Evolutionary conservation across 208 protist species (phyloP).

Genomic region (Acanthamoeba healyi): DNA sequence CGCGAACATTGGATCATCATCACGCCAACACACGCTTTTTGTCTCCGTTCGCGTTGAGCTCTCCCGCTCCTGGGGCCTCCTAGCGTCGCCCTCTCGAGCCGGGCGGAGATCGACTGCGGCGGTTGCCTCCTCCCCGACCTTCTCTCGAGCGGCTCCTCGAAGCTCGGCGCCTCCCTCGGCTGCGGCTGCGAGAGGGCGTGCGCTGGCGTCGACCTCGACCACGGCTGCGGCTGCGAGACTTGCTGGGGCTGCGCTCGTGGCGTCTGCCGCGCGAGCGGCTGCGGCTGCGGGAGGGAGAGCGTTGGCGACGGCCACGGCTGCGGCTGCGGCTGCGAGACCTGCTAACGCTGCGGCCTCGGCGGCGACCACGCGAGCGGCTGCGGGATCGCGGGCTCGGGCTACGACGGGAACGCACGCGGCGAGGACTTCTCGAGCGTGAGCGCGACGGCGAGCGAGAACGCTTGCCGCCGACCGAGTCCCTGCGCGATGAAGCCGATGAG

Average conservation of each 20-base stretch:
- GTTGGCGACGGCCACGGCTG: neutral
- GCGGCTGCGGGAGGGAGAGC: neutral
- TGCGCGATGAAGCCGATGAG: neutral
- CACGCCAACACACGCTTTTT: too few species aligned
- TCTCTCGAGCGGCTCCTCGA: neutral
- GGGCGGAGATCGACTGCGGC: too few species aligned
- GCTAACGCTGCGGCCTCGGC: neutral
- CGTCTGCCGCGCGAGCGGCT: neutral
- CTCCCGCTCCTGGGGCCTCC: too few species aligned
- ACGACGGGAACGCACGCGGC: neutral
- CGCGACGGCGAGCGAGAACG: neutral
- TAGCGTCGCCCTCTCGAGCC: too few species aligned
- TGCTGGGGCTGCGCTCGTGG: neutral
- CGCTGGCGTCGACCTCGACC: neutral
- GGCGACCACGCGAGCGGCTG: neutral
- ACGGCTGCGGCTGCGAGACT: neutral
- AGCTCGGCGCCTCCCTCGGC: neutral
- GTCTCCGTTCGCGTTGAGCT: too few species aligned
- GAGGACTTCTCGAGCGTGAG: neutral
- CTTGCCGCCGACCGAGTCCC: neutral
- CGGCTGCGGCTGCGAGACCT: neutral
- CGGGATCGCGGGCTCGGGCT: neutral
- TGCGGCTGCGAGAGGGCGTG: neutral
- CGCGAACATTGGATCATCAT: too few species aligned
- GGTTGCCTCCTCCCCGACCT: too few species aligned